Evolutionary conservation across 2,329 filamentous ascomycete species (phyloP), one percentile per base, ranked within the genome.

Genomic region (Leptographium flavum): DNA sequence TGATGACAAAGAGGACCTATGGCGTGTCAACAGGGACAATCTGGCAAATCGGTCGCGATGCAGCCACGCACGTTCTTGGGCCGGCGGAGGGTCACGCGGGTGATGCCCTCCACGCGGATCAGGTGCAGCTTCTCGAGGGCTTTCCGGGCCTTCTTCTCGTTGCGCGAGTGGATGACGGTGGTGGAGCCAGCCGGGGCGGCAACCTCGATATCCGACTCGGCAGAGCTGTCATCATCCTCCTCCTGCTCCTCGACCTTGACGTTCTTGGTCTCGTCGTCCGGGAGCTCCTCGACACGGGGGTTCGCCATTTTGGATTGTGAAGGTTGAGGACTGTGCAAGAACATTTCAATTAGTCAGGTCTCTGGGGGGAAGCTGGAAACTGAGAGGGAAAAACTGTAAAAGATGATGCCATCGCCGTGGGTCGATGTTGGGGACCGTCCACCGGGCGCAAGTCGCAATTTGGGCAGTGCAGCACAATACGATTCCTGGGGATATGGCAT

Each of bases 71-170:
- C 90, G 74, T 95, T 95, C 81, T 98, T 98, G 60, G 93, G 93
- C 68, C 93, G 79, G 70, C 92, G 85, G 63, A 98, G 81, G 56
- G 93, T 98, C 60, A 98, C 93, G 63, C 92, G 83, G 61, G 92
- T 98, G 70, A 98, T 98, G 64, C 92, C 93, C 61, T 85, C 83
- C 57, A 98, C 83, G 63, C 90, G 87, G 76, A 87, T 92, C 64
- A 98, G 74, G 65, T 94, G 88, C 63, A 96, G 81, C 81, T 98
- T 98, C 68, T 87, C 85, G 65, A 98, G 94, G 62, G 88, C 87
- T 80, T 98, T 98, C 72, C 92, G 83, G 60, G 92, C 93, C 82
- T 98, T 98, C 85, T 98, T 98, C 83, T 98, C 92, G 74, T 96
- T 96, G 69, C 92, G 87, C 64, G 87, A 94, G 79, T 96, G 90